Evolutionary conservation across 148 eudicot genomes (phyloP), one percentile per base, ranked within the genome.

Genomic region (Gaultheria prostrata): DNA sequence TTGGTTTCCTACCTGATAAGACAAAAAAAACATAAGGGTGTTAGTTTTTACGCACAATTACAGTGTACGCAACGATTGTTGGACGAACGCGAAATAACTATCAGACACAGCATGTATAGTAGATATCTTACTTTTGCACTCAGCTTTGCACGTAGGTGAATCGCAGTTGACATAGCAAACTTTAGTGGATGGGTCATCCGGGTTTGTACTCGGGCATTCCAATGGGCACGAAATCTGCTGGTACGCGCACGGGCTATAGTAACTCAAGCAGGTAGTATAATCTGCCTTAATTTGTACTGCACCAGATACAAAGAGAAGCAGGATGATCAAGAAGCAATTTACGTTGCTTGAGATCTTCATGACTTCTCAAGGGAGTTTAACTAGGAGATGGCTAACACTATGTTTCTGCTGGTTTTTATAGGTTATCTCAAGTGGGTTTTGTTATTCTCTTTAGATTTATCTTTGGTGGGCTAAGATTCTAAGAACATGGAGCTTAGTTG

Each of bases 111-210:
- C 18, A 11, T 39, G 56, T 30, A 84, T 53, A n/a, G 59, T 17
- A 59, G 45, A 17, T 12, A 21, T 45, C 90, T 83, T 80, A 92
- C 94, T 82, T 90, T 84, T 88, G 89, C 95, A 94, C 79, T 80
- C 89, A 12, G 95, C 85, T 85, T 86, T 83, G 91, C 97, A 93
- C 15, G 83, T 79, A 0, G 94, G 95, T 12, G 91, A 89, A 51
- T 85, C 8, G 73, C 97, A 95, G 85, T 90, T 80, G 56, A 92
- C 74, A 61, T 80, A 84, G 79, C 98, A 95, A 80, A 87, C 95
- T 86, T 93, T 94, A 81, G 91, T 90, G 72, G 86, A 86, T 1
- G 92, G 90, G 70, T 87, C 84, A 6, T 35, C 84, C 3, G 98
- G 91, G n/a, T 45, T 33, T 11, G 74, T 21, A 0, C 87, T 63